Evolutionary conservation across 2,329 filamentous ascomycete genomes (phyloP).

Genomic region (Aureobasidium leucospermi): DNA sequence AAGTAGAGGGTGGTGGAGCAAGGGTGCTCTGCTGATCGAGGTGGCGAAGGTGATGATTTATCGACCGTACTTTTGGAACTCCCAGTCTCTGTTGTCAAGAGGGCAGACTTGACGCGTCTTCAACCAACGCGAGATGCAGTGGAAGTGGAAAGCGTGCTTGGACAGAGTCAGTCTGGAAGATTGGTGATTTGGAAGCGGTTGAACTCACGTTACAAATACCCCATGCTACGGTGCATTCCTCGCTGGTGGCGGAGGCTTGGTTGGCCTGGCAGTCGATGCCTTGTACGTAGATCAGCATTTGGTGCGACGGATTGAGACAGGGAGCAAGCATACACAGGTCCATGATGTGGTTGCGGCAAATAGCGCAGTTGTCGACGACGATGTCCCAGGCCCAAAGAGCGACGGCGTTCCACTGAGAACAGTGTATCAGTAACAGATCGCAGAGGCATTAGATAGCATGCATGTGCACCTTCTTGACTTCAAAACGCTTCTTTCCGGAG

Average conservation of each 20-base stretch:
- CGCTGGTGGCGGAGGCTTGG: constrained; percentile 91
- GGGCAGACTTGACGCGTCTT: constrained; percentile 99
- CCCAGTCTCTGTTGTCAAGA: constrained; percentile 96
- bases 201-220: constrained; percentile 93
- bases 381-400: constrained; percentile 99
- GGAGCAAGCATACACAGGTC: constrained; percentile 66
- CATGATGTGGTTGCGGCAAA: constrained; percentile 99
- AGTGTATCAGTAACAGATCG: not conserved
- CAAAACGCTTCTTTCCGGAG: constrained; percentile 88
- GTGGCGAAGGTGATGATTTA: constrained; percentile 30
- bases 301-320: not conserved
- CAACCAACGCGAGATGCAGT: constrained; percentile 98
- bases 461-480: constrained; percentile 84
- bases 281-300: constrained; percentile 28
- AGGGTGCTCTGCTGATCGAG: not conserved
- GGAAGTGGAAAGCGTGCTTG: constrained; percentile 98
- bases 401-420: constrained; percentile 85
- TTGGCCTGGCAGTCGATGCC: constrained; percentile 98
- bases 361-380: constrained; percentile 98
- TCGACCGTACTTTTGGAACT: constrained; percentile 96
- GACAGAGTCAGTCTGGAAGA: constrained; percentile 28
- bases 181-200: not conserved
- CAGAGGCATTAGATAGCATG: constrained; percentile 16
- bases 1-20: not conserved
- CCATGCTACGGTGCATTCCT: constrained; percentile 98